A percentile compares a stretch with the other conserved stretches of the same genome.
Evolutionary conservation across 129 eudicot genomes (phyloP).

Genomic region (Logfia minima): DNA sequence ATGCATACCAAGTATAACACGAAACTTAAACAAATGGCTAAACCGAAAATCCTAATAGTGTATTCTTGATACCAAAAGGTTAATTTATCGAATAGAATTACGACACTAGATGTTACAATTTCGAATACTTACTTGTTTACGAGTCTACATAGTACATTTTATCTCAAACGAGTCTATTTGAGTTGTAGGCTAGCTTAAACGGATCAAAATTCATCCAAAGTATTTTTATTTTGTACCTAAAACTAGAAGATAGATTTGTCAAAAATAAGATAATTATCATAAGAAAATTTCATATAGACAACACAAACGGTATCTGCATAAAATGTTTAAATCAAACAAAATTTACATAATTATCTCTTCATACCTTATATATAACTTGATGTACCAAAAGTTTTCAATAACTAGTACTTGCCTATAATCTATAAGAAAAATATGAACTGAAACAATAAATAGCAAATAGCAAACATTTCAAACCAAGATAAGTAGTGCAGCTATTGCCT

Average conservation of each 20-base stretch:
- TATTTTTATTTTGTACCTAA: no score
- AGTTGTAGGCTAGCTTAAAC: not conserved
- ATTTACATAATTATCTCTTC: no score
- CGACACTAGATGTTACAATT: not conserved
- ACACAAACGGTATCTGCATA: no score
- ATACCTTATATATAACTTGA: no score
- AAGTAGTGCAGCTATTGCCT: not conserved
- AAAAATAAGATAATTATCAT: no score
- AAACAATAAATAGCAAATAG: not conserved
- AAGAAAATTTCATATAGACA: no score
- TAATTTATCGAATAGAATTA: not conserved
- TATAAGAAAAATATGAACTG: not conserved
- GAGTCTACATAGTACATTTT: no score
- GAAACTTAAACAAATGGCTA: no score
- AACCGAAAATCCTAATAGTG: no score
- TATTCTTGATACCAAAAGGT: not conserved
- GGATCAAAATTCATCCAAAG: not conserved
- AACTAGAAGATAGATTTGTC: not conserved
- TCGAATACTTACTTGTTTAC: not conserved
- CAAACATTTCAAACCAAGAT: not conserved
- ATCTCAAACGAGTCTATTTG: no score
- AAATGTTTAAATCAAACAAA: no score
- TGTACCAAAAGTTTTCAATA: not conserved
- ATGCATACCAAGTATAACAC: not conserved
- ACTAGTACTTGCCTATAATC: not conserved